Percentiles rank a stretch among this genome's conserved stretches.
phyloP scores from a whole-genome alignment of 768 basidiomycete species.

The Gloeophyllum trabeum region DNA sequence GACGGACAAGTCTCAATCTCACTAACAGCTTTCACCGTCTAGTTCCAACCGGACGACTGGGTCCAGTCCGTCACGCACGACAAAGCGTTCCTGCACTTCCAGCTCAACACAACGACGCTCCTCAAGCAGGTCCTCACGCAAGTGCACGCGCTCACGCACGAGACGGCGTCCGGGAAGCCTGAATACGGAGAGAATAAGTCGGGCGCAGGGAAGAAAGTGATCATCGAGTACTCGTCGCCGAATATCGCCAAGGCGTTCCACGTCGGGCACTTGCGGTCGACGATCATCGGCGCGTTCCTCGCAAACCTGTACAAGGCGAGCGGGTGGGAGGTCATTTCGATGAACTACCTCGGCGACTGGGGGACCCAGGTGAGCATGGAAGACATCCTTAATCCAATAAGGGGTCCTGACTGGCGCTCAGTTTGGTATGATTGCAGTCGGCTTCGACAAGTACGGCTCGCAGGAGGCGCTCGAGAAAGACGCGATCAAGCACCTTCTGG shows the following conservation, averaged over 20 bases:
- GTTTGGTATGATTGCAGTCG: slow-evolving; percentile 84
- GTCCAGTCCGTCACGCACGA: slow-evolving; percentile 58
- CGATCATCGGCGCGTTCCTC: slow-evolving; percentile 97
- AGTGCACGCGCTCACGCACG: slow-evolving; percentile 61
- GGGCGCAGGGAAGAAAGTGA: slow-evolving; percentile 71
- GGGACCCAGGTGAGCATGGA: slow-evolving; percentile 75
- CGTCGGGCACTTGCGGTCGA: slow-evolving; percentile 91
- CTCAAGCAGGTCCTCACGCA: slow-evolving; percentile 59
- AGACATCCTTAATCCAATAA: neutral
- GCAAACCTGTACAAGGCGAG: slow-evolving; percentile 84
- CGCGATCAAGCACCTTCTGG: slow-evolving; percentile 89
- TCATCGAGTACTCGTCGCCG: slow-evolving; percentile 91
- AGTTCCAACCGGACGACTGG: slow-evolving; percentile 85
- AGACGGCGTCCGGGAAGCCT: slow-evolving; percentile 42
- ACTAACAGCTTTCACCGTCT: neutral
- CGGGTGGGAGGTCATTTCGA: slow-evolving; percentile 83
- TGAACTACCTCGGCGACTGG: slow-evolving; percentile 99
- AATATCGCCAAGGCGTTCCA: slow-evolving; percentile 99
- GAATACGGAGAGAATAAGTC: slow-evolving; percentile 76
- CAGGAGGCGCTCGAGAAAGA: slow-evolving; percentile 75
- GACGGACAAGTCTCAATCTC: neutral
- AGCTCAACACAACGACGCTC: slow-evolving; percentile 53
- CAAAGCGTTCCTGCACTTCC: slow-evolving; percentile 79
- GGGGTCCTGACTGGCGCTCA: slow-evolving; percentile 13
- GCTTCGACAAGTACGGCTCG: slow-evolving; percentile 87